These are phyloP conservation scores for Sugiyamaella sp. DNA, from an alignment of 1,139 yeast species.

Conservation along the genomic window DNA sequence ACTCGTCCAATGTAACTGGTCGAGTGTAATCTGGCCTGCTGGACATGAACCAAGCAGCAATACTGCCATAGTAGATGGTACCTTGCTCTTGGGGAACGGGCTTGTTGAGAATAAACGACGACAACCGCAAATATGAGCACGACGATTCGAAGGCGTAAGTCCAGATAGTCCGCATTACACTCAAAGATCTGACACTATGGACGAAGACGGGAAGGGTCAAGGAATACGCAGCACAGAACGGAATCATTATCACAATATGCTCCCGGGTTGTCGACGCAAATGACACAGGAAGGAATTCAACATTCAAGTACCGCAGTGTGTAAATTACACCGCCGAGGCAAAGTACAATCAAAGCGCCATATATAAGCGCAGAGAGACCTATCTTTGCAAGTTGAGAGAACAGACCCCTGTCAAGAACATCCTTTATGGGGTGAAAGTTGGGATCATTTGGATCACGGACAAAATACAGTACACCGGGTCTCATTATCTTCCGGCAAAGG, in stretches of 20 bases:
- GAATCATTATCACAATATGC: conserved; percentile 21
- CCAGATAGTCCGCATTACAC: conserved; percentile 54
- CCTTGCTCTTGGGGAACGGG: conserved; percentile 83
- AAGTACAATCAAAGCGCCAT: conserved; percentile 67
- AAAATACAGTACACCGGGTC: conserved; percentile 89
- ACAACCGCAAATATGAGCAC: conserved; percentile 63
- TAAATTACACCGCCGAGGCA: conserved; percentile 76
- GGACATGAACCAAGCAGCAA: conserved; percentile 48
- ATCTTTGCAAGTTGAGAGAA: conserved; percentile 73
- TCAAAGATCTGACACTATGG: conserved; percentile 32
- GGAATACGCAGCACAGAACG: conserved; percentile 14
- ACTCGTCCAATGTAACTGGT: conserved; percentile 56
- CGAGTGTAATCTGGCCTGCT: conserved; percentile 59
- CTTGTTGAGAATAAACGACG: conserved; percentile 73
- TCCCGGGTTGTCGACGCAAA: conserved; percentile 21
- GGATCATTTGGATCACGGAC: conserved; percentile 96
- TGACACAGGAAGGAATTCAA: conserved; percentile 39
- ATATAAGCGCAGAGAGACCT: conserved; percentile 72
- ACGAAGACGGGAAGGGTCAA: conserved; percentile 33
- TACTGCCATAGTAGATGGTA: conserved; percentile 58
- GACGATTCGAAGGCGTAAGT: conserved; percentile 57
- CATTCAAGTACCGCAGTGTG: conserved; percentile 49
- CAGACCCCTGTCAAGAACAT: conserved; percentile 79
- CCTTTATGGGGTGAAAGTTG: conserved; percentile 83
- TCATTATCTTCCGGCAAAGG: conserved; percentile 74